Evolutionary conservation across 768 basidiomycete genomes (phyloP), one percentile per base, ranked within the genome.

Genomic region (Galerina sulciceps): DNA sequence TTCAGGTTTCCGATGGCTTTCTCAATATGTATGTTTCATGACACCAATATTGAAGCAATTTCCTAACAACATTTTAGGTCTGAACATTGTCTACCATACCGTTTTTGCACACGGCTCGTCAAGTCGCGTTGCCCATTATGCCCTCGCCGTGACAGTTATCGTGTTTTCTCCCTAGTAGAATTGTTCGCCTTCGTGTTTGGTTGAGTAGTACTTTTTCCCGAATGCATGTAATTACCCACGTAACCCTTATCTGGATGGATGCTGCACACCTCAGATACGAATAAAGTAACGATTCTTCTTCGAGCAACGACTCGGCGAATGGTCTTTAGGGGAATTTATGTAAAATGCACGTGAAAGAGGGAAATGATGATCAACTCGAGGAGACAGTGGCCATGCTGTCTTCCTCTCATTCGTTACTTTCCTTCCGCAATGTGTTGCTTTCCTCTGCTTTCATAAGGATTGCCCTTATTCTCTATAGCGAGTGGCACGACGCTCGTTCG

Each of bases 1-100:
- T 42, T n/a, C 34, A 91, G 89, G 90, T 58, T 94, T 96, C 91
- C 88, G 94, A 65, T 97, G 95, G 95, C 69, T 97, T 59, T 95
- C 93, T 63, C 95, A 96, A 96, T 97, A 97, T 78, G 94, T 96
- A 72, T 66, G 91, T 78, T 38, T 45, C 41, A 47, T 23, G 37
- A 8, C 52, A 15, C 35, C 51, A 11, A 15, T 23, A 10, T 34
- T 22, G 38, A 31, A 41, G 20, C 26, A 37, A 14, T 46, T 22
- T 49, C 52, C 54, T 64, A 17, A 62, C 34, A 20, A 37, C 31
- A 15, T 50, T 26, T 15, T 40, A 81, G 79, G 79, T 81, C 66
- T 81, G 71, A 77, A 64, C 38, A 46, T 49, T 43, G 40, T 53
- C 40, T 22, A 15, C n/a, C 38, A 60, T 59, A 58, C 60, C 52